Conservation (phyloP, 495 filamentous ascomycete genomes). For the Aspergillus steynii region DNA sequence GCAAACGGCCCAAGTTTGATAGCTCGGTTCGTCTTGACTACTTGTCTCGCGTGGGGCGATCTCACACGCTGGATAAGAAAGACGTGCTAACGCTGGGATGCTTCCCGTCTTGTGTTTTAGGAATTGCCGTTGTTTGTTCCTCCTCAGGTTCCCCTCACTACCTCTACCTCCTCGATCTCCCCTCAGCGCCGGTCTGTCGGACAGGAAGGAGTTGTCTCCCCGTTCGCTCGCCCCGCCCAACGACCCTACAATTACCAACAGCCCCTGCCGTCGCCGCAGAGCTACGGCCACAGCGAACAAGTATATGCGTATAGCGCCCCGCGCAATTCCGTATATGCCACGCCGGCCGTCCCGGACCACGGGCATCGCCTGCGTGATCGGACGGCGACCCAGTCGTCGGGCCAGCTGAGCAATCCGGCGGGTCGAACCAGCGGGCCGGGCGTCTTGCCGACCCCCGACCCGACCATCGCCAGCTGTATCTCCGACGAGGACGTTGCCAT, state of each 20-base stretch:
- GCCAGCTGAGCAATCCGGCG: constrained; percentile 38
- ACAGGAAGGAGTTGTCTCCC: constrained; percentile 60
- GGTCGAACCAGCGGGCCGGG: constrained; percentile 47
- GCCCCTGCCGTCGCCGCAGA: constrained; percentile 76
- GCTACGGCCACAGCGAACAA: constrained; percentile 58
- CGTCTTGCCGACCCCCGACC: constrained; percentile 89
- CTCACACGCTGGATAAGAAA: background rate
- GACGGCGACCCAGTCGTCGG: constrained; percentile 28
- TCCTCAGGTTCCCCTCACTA: constrained; percentile 83
- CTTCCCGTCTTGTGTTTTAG: constrained; percentile 46
- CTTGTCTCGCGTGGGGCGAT: constrained; percentile 1
- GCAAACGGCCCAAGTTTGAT: constrained; percentile 96
- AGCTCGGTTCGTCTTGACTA: constrained; percentile 73
- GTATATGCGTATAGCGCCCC: constrained; percentile 42
- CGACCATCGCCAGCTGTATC: constrained; percentile 90
- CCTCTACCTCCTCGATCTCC: constrained; percentile 89
- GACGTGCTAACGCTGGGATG: constrained; percentile 4
- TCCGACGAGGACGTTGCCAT: constrained; percentile 98
- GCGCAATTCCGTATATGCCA: constrained; percentile 46
- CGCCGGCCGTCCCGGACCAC: constrained; percentile 58
- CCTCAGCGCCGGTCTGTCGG: constrained; percentile 75
- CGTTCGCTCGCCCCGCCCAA: constrained; percentile 70
- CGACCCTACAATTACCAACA: constrained; percentile 72
- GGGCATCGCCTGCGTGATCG: constrained; percentile 68
- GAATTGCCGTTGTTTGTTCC: constrained; percentile 94